Conservation (phyloP, 768 basidiomycete species). For the Lentinula sp. region DNA sequence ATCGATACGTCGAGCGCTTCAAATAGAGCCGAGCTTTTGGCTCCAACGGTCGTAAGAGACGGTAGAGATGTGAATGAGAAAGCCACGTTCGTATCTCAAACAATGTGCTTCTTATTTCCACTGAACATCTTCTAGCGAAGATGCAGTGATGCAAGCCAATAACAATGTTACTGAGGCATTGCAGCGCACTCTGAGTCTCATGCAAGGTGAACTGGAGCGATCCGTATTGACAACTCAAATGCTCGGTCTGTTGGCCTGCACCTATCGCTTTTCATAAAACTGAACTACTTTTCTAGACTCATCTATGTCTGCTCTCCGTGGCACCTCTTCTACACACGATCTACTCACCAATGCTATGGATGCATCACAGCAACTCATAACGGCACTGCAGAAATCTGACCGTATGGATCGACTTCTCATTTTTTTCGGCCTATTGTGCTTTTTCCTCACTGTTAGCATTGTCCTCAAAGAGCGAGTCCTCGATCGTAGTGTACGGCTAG, state of each 20-base stretch:
- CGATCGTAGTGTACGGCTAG: constrained; percentile 71
- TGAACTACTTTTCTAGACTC: constrained; percentile 40
- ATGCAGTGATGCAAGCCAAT: constrained; percentile 83
- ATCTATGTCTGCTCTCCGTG: constrained; percentile 70
- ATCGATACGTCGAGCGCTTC: constrained; percentile 59
- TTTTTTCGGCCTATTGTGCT: constrained; percentile 73
- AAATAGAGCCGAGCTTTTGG: constrained; percentile 64
- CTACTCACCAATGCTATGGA: constrained; percentile 62
- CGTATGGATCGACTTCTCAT: constrained; percentile 89
- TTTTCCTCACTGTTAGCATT: constrained; percentile 76
- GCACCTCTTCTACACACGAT: constrained; percentile 75
- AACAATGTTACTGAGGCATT: constrained; percentile 85
- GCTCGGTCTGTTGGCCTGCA: constrained; percentile 47
- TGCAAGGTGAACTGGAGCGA: constrained; percentile 90
- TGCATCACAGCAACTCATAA: constrained; percentile 81
- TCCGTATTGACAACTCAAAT: constrained; percentile 84
- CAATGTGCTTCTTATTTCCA: background rate
- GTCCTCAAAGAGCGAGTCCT: constrained; percentile 85
- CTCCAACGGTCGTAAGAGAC: constrained; percentile 41
- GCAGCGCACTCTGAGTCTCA: constrained; percentile 73
- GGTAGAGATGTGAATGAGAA: constrained; percentile 42
- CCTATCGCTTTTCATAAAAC: background rate
- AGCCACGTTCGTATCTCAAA: constrained; percentile 40
- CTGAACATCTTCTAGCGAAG: constrained; percentile 45
- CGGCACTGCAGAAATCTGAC: constrained; percentile 84